These are phyloP conservation scores for Stemphylium vesicarium DNA, from an alignment of 2,329 filamentous ascomycete genomes.

Conservation along the genomic window DNA sequence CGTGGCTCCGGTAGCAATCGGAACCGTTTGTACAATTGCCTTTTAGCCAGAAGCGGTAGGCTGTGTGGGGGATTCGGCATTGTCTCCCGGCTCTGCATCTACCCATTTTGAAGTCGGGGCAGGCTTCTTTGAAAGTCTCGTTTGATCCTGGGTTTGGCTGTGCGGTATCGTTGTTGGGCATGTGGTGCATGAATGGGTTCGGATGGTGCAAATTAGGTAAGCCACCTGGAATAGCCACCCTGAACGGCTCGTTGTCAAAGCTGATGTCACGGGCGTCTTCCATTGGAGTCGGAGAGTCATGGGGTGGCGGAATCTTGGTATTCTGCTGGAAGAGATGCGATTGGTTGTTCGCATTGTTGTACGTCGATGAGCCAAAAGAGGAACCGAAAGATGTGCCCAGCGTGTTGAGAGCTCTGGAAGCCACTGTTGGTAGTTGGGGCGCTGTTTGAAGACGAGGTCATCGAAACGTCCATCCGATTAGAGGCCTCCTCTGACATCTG, in stretches of 20 bases:
- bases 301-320: not conserved
- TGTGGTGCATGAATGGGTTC: not conserved
- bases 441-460: not conserved
- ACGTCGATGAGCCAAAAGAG: not conserved
- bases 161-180: not conserved
- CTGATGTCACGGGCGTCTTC: not conserved
- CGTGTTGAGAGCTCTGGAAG: not conserved
- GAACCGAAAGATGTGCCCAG: not conserved
- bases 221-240: not conserved
- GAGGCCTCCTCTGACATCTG: not conserved
- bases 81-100: not conserved
- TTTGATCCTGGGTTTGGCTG: not conserved
- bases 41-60: conserved; percentile 1
- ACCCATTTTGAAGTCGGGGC: not conserved
- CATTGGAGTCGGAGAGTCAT: not conserved
- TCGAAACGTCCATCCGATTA: not conserved
- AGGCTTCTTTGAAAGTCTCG: not conserved
- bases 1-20: conserved; percentile 4
- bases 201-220: not conserved
- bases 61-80: not conserved
- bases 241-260: not conserved
- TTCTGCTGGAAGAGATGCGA: not conserved
- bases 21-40: not conserved
- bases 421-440: not conserved
- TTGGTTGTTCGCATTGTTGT: not conserved